Conservation (phyloP, 352 stramenopile species). For the Halophytophthora polymorphica region DNA sequence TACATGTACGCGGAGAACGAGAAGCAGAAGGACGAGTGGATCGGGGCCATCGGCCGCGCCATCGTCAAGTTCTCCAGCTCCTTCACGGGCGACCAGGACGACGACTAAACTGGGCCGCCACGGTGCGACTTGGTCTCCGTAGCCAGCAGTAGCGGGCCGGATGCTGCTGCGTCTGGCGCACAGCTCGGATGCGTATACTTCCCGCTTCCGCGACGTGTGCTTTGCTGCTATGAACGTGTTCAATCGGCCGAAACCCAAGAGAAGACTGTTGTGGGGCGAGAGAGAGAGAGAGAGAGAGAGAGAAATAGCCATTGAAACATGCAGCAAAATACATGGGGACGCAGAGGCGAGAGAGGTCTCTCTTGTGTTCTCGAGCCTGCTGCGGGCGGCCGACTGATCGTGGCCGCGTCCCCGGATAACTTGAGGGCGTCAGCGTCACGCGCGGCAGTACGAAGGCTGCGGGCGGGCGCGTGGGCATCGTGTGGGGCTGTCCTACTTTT, state of each 20-base stretch:
- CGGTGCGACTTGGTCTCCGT: not conserved
- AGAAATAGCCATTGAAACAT: not conserved
- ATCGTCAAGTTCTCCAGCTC: conserved; percentile 98
- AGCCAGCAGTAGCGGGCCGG: not conserved
- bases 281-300: conserved; percentile 1
- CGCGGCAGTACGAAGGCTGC: too few relatives aligned
- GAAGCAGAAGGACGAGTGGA: conserved; percentile 92
- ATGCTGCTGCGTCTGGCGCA: not conserved
- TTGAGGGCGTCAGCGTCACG: not conserved
- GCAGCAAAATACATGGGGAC: too few relatives aligned
- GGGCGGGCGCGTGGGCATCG: not conserved
- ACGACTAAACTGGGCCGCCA: conserved; percentile 32
- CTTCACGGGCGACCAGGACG: conserved; percentile 91
- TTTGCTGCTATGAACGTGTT: not conserved
- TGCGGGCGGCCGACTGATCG: too few relatives aligned
- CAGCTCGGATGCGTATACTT: too few relatives aligned
- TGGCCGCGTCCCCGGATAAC: conserved; percentile 12
- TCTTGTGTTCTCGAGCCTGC: too few relatives aligned
- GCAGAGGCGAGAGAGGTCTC: too few relatives aligned
- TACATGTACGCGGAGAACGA: conserved; percentile 92
- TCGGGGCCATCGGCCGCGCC: conserved; percentile 93
- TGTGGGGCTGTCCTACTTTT: conserved; percentile 48
- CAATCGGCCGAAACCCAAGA: not conserved
- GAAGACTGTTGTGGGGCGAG: too few relatives aligned
- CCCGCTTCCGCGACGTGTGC: not conserved